Base-by-base conservation (phyloP, 805 yeast genomes). In the Metschnikowia dekortorum region DNA sequence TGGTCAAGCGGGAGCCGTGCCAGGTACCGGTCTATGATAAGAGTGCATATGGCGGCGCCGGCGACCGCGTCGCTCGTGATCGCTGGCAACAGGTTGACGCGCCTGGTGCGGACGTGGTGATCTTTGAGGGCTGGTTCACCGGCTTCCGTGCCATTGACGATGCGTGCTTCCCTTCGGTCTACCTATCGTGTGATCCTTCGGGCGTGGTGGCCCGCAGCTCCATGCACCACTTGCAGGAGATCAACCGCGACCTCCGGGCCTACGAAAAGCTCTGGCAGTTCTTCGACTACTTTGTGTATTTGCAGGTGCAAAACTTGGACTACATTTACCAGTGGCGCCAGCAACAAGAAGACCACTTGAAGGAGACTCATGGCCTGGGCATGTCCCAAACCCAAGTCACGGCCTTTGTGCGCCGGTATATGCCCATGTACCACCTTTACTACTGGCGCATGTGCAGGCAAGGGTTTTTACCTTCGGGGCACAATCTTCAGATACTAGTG, bases 111-210 rank as follows among this genome's bases (percentile, higher is more conserved):
- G 89, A 87, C 59, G 77, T 90, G 3, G 76, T 92, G 2, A 65
- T 92, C 1, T 74, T 94, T 38, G 99, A 92, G 68, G 99, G 98
- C 4, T 92, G 99, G 99, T 89, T 91, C 69, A 77, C 82, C 26
- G 98, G 98, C 1, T 92, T 82, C 62, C 54, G 62, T 44, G 62
- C 73, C 16, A 50, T 71, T 14, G 64, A 59, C 22, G 48, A 41
- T 2, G 61, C 59, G 8, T 54, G 56, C 46, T 46, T 72, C 8
- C 51, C 60, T 16, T 11, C 59, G 6, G 54, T 44, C 16, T 64
- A 62, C 52, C 51, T 64, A 36, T 47, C 61, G 5, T 29, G 58
- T 6, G 62, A 60, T 35, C 52, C 56, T 9, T 51, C 58, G 2
- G 54, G 58, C 2, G 49, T 42, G 14, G 55, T 68, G 18, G 61